A percentile compares a stretch with the other conserved stretches of the same genome.
Conservation (phyloP, 306 rosid species). For the Styphnolobium japonicum region DNA sequence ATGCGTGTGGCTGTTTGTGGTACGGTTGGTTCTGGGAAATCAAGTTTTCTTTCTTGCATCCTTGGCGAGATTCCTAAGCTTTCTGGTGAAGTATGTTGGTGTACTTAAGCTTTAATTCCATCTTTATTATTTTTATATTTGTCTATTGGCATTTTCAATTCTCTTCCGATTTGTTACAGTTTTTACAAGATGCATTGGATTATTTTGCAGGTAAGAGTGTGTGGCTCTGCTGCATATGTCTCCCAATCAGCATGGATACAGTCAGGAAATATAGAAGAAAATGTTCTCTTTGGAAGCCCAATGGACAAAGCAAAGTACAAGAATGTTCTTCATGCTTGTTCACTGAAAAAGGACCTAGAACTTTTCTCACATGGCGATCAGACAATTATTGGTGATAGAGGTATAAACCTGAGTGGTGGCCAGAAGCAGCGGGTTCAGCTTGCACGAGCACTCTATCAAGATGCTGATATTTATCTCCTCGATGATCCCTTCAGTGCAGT, state of each 20-base stretch:
- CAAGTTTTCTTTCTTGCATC: constrained; percentile 94
- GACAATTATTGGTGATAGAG: constrained; percentile 97
- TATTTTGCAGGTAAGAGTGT: constrained; percentile 69
- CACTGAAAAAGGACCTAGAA: constrained; percentile 89
- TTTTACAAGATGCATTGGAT: constrained; percentile 18
- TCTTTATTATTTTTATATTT: constrained; percentile 21
- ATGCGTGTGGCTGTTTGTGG: constrained; percentile 99
- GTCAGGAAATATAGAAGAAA: constrained; percentile 97
- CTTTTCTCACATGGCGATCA: constrained; percentile 95
- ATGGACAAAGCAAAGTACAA: constrained; percentile 96
- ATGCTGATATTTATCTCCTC: constrained; percentile 94
- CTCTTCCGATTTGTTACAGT: background rate
- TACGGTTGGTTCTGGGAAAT: constrained; percentile 93
- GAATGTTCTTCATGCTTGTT: constrained; percentile 91
- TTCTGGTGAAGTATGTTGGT: constrained; percentile 86
- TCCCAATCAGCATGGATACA: constrained; percentile 99
- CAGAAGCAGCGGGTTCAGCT: constrained; percentile 99
- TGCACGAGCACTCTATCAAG: constrained; percentile 98
- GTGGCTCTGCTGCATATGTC: constrained; percentile 92
- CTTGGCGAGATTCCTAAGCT: constrained; percentile 93
- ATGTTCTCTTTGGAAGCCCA: constrained; percentile 89
- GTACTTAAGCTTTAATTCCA: constrained; percentile 24
- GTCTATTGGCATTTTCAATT: background rate
- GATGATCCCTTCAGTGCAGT: constrained; percentile 99
- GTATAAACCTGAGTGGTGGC: constrained; percentile 98